A percentile compares a stretch with the other conserved stretches of the same genome.
These are phyloP conservation scores for Aspergillus ostianus DNA, from an alignment of 495 filamentous ascomycete species.

Conservation along the genomic window DNA sequence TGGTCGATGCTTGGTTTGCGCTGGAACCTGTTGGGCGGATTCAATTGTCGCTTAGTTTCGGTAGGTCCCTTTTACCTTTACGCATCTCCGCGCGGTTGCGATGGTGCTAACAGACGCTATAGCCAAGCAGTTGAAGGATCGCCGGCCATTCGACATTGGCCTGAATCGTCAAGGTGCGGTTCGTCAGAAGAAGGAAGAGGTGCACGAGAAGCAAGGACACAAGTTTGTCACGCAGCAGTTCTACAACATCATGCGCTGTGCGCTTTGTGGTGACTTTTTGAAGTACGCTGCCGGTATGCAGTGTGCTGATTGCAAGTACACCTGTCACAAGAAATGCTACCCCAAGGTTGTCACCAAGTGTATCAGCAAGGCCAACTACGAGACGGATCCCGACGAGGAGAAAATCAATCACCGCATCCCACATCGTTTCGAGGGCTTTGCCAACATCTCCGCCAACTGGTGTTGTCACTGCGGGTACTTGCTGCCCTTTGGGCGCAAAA, in stretches of 20 bases:
- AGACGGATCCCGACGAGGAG: conserved; percentile 96
- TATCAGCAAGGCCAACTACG: conserved; percentile 98
- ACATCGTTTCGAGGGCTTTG: conserved; percentile 90
- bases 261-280: conserved; percentile 95
- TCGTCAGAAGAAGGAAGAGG: conserved; percentile 92
- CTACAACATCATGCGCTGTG: conserved; percentile 99
- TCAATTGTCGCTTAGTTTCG: conserved; percentile 81
- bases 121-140: conserved; percentile 68
- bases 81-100: background rate
- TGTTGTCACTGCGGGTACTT: conserved; percentile 99
- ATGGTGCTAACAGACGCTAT: conserved; percentile 33
- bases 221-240: conserved; percentile 97
- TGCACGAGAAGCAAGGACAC: conserved; percentile 97
- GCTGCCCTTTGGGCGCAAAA: conserved; percentile 93
- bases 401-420: conserved; percentile 99
- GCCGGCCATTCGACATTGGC: conserved; percentile 77
- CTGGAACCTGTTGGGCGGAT: conserved; percentile 92
- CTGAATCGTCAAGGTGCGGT: conserved; percentile 95
- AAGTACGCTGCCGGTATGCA: conserved; percentile 99
- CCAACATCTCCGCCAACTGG: conserved; percentile 98
- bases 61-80: conserved; percentile 43
- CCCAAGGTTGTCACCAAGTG: conserved; percentile 98
- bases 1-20: conserved; percentile 95
- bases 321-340: conserved; percentile 97
- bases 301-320: conserved; percentile 99